Conservation (phyloP, 495 filamentous ascomycete genomes). For the Aspergillus sclerotiicarbonarius region DNA sequence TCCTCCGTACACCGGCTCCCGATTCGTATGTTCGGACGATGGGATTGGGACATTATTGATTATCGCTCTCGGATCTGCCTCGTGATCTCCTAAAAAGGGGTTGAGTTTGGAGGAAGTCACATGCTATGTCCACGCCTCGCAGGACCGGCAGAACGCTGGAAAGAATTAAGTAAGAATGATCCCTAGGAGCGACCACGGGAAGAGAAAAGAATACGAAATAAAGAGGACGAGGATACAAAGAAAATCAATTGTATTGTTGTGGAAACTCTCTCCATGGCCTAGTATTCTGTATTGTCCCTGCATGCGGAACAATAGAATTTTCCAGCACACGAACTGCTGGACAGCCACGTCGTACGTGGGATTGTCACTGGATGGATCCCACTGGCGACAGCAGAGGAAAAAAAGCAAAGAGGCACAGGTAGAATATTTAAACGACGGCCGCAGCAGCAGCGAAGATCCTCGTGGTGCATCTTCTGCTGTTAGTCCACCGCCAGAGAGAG, state of each 20-base stretch:
- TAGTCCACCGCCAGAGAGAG: neutral
- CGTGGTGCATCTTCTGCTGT: neutral
- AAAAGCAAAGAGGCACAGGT: conserved; percentile 3
- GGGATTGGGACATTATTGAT: too few relatives aligned
- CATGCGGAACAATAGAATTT: neutral
- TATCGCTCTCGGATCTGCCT: too few relatives aligned
- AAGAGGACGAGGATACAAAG: neutral
- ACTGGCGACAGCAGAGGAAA: neutral
- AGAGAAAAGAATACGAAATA: too few relatives aligned
- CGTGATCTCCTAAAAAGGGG: too few relatives aligned
- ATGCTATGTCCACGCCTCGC: too few relatives aligned
- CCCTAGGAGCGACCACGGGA: too few relatives aligned
- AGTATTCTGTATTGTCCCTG: neutral
- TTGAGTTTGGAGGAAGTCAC: too few relatives aligned
- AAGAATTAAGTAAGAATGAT: too few relatives aligned
- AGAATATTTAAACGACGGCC: conserved; percentile 1
- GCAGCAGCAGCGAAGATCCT: conserved; percentile 1
- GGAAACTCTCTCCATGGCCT: neutral
- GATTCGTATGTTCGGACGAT: neutral
- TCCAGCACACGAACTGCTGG: neutral
- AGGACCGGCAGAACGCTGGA: too few relatives aligned
- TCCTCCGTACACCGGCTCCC: neutral
- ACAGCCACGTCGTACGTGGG: neutral
- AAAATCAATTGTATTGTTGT: neutral
- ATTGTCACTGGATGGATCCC: neutral